Evolutionary conservation across 257 asterid genomes (phyloP), one percentile per base, ranked within the genome.

Genomic region (Solanum sparsipilum): DNA sequence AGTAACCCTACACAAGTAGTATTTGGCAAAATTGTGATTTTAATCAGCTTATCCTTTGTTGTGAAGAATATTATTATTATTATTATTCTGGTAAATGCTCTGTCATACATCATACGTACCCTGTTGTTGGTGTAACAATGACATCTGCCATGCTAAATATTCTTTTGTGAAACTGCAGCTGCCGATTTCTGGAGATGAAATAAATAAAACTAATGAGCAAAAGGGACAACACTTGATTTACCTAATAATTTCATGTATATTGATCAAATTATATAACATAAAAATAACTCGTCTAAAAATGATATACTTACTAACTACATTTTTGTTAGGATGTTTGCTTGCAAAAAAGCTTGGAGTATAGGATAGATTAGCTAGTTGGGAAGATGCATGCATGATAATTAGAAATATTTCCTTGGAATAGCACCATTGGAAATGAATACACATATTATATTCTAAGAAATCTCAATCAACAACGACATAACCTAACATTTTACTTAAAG

Each of bases 111-210:
- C 23, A 18, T 52, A 52, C 23, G 86, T n/a, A 31, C 18, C 99
- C 98, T 18, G 96, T 96, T 25, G 99, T 96, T 87, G 99, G 99
- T 63, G 98, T 91, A 78, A 96, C 99, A 46, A 96, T 96, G 72
- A 96, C 93, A 91, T 96, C 97, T 41, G 98, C 98, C 84, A 84
- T 15, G 5, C 94, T 71, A 85, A 96, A 93, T 92, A 96, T 95
- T 91, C 88, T 94, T 46, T 92, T 85, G 90, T 96, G 97, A 83
- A 96, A 90, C 48, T 91, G 92, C 85, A 94, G 89, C 83, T 93
- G 98, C 10, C 98, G 96, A 9, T 92, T 92, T 89, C 99, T 96
- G 90, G 15, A 34, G 4, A 41, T 56, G 13, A 35, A 65, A 60
- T 7, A 21, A 44, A 44, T 44, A 46, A 63, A 63, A 29, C 4